phyloP scores from a whole-genome alignment of 768 basidiomycete genomes.

The Hygrophoropsis aurantiaca region DNA sequence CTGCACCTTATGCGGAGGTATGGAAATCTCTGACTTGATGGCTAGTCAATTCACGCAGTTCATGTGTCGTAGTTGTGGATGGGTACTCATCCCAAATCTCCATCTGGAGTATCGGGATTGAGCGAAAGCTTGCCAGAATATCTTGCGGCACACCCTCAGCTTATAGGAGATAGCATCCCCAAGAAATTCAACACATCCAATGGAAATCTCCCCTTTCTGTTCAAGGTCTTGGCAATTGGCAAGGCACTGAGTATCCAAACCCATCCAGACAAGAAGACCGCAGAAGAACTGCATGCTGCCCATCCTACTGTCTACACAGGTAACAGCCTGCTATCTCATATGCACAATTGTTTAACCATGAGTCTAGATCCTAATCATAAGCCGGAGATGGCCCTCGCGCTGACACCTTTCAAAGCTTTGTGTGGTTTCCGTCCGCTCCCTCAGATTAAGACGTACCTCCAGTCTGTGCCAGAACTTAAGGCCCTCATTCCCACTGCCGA shows the following conservation, averaged over 20 bases:
- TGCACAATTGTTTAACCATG: conserved; percentile 9
- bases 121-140: conserved; percentile 52
- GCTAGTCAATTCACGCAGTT: conserved; percentile 4
- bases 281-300: conserved; percentile 62
- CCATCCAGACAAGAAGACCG: conserved; percentile 86
- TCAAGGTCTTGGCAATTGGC: conserved; percentile 88
- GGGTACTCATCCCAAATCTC: conserved; percentile 89
- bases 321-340: conserved; percentile 28
- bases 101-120: conserved; percentile 54
- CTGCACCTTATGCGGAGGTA: conserved; percentile 91
- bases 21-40: conserved; percentile 19
- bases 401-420: conserved; percentile 86
- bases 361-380: conserved; percentile 91
- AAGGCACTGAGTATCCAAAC: conserved; percentile 91
- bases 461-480: conserved; percentile 72
- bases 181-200: conserved; percentile 51
- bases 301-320: conserved; percentile 92
- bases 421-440: conserved; percentile 90
- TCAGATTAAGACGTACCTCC: conserved; percentile 67
- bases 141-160: conserved; percentile 62
- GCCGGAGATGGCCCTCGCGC: conserved; percentile 97
- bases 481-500: conserved; percentile 60
- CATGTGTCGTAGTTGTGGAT: conserved; percentile 80
- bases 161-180: conserved; percentile 64
- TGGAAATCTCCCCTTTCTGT: conserved; percentile 85